Evolutionary conservation across 31 red algal species (phyloP), one percentile per base, ranked within the genome.

Genomic region (Pterothamnion heteromorphum): DNA sequence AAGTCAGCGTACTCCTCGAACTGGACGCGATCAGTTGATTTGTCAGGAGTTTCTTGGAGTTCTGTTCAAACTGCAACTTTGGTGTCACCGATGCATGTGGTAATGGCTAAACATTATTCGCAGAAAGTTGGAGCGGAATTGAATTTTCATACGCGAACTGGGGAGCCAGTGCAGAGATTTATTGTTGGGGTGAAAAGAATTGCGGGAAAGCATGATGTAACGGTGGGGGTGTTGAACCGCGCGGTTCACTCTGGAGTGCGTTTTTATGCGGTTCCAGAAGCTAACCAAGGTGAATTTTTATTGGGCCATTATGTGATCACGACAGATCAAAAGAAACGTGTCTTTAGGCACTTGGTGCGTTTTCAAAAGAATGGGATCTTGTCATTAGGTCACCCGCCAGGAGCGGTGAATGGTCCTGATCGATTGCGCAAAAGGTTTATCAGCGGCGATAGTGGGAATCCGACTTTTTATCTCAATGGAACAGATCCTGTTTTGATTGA

Each of bases 371-470:
- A 83, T 9, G 23, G 23, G 9, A 20, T 20, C 23, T 20, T 83
- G 20, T 26, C 80, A 26, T 26, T 83, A 20, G 9, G 80, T 14
- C 23, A 9, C n/a, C 9, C 80, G 23, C 21, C 9, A 83, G 80
- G 9, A 26, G 80, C 18, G 9, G 23, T 18, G n/a, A n/a, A n/a
- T n/a, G n/a, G n/a, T n/a, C n/a, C n/a, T n/a, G n/a, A n/a, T n/a
- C n/a, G 80, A 24, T 20, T 20, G 14, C 21, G n/a, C 30, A 31
- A 31, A 31, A 83, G 9, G 23, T 83, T 83, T 9, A 27, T 83
- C 14, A 24, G 21, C 30, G 80, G 80, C n/a, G 80, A 83, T 27
- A 83, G 80, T 26, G 80, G 80, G 80, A 83, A 83, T 27, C 80
- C 80, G 5, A 20, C n/a, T 9, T 83, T 83, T 27, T 24, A 24